Evolutionary conservation across 1,139 yeast species (phyloP), one percentile per base, ranked within the genome.

Genomic region (Lodderomyces metapsilosis): DNA sequence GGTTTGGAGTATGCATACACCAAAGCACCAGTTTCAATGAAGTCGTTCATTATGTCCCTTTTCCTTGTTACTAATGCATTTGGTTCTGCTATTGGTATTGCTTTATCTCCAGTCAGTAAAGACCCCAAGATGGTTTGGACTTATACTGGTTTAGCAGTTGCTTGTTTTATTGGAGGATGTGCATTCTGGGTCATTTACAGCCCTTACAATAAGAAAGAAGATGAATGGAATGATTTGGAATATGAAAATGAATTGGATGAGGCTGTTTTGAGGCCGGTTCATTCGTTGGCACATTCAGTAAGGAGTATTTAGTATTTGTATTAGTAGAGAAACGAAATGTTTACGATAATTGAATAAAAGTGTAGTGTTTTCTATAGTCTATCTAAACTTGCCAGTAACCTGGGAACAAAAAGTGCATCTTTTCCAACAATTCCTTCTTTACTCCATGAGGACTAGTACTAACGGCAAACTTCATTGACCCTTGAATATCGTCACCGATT

Each of bases 401-500:
- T n/a, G 98, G 98, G 72, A 86, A 88, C 54, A 92, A 71, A 63
- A 65, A 92, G 63, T 85, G 88, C 79, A 92, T 80, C 66, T 87
- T 87, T 57, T 82, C 81, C 55, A 85, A 73, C 47, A 88, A 70
- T 48, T 83, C 88, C 52, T 78, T 76, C 57, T 85, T 81, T 52
- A 87, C 83, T 15, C 88, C 94, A 37, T 71, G 73, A n/a, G 88
- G 81, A 49, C 80, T 75, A 24, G 98, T 92, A 50, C 89, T 79
- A 36, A 91, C 89, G 6, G 95, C 71, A 61, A 67, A 83, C 64
- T 86, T 85, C 86, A 88, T 87, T 17, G 86, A 63, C 15, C 95
- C 96, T 42, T 70, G 66, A 52, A 88, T 75, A 47, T 80, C 83
- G 48, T 80, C 75, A 42, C 94, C 96, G 50, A 86, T 71, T 2